phyloP scores from a whole-genome alignment of 139 green algal species.

The Gonium pectorale region DNA sequence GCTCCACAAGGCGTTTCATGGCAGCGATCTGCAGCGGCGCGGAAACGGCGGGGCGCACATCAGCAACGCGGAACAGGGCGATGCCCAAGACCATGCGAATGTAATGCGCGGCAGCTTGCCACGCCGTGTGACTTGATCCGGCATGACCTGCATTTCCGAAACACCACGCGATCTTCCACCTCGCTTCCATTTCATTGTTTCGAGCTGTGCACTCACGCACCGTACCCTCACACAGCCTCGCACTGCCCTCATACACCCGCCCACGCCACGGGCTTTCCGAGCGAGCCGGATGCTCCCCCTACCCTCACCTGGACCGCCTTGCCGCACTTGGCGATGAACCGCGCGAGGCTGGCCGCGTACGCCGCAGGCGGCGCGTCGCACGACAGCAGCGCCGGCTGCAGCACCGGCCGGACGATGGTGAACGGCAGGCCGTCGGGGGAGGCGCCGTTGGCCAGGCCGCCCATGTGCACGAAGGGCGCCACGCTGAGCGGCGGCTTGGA shows the following conservation, averaged over 20 bases:
- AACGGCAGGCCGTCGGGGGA: constrained; percentile 27
- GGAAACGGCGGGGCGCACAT: too few species aligned
- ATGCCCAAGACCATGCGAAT: too few species aligned
- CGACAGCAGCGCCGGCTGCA: not conserved
- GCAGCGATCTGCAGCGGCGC: not conserved
- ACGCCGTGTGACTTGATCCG: too few species aligned
- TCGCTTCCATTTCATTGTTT: too few species aligned
- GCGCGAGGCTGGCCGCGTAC: constrained; percentile 15
- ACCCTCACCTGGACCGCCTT: constrained; percentile 31
- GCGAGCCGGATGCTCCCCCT: too few species aligned
- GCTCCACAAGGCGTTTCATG: constrained; percentile 7
- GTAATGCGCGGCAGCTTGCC: too few species aligned
- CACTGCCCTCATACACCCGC: not conserved
- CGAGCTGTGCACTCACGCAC: too few species aligned
- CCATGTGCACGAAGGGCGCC: constrained; percentile 35
- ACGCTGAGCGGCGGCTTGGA: not conserved
- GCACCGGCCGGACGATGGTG: not conserved
- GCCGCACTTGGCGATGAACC: constrained; percentile 31
- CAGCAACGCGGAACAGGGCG: too few species aligned
- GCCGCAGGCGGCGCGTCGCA: not conserved
- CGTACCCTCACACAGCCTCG: too few species aligned
- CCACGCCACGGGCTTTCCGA: too few species aligned
- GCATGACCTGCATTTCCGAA: too few species aligned
- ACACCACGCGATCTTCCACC: too few species aligned
- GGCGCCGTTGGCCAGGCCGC: constrained; percentile 29